These are phyloP conservation scores for Roridomyces roridus DNA, from an alignment of 768 basidiomycete genomes.

Conservation along the genomic window DNA sequence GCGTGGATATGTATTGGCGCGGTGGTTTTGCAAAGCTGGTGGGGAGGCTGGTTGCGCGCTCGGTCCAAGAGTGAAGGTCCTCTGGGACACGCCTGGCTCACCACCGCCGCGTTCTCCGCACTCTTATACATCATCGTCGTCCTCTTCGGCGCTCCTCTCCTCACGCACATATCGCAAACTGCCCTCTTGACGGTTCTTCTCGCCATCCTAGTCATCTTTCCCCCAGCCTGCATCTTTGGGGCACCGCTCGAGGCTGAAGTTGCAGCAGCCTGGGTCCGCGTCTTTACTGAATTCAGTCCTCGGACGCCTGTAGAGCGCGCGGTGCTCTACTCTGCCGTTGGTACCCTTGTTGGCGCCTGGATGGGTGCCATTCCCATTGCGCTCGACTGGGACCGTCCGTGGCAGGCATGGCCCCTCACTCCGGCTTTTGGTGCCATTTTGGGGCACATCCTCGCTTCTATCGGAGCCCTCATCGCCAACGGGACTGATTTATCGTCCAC, in stretches of 20 bases:
- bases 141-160: conserved; percentile 78
- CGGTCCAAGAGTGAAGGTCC: conserved; percentile 59
- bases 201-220: conserved; percentile 66
- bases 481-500: conserved; percentile 43
- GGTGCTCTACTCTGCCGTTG: conserved; percentile 79
- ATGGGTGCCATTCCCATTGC: conserved; percentile 82
- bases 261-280: conserved; percentile 72
- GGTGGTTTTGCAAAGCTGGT: conserved; percentile 66
- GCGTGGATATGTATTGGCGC: conserved; percentile 63
- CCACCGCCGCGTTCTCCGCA: conserved; percentile 58
- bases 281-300: conserved; percentile 79
- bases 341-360: conserved; percentile 83
- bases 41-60: conserved; percentile 68
- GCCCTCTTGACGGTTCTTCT: conserved; percentile 70
- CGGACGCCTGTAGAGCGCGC: conserved; percentile 75
- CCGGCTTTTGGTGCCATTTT: conserved; percentile 73
- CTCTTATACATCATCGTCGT: conserved; percentile 57
- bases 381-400: too few species aligned
- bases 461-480: conserved; percentile 58
- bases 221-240: conserved; percentile 75
- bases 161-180: conserved; percentile 48
- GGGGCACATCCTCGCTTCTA: conserved; percentile 69
- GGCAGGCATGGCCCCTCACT: conserved; percentile 94
- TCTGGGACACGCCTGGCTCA: conserved; percentile 54
- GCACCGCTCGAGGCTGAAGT: conserved; percentile 54